These are phyloP conservation scores for Reutealis trisperma DNA, from an alignment of 345 rosid species.

Conservation along the genomic window DNA sequence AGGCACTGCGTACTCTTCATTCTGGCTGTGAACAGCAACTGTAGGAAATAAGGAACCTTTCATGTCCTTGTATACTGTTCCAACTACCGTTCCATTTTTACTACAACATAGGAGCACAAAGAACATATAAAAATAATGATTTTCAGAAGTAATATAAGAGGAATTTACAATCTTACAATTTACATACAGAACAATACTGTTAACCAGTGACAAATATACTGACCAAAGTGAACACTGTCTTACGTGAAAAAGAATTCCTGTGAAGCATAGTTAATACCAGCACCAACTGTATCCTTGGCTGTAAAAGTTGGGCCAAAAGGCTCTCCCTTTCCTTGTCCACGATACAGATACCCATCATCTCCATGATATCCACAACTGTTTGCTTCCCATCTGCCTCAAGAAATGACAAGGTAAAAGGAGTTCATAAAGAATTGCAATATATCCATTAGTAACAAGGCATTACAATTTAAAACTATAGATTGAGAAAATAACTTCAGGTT, in stretches of 20 bases:
- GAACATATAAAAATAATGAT: slow-evolving; percentile 12
- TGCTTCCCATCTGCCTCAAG: slow-evolving; percentile 79
- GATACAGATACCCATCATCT: slow-evolving; percentile 83
- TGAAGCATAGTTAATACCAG: slow-evolving; percentile 84
- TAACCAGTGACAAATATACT: neutral
- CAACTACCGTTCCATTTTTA: slow-evolving; percentile 75
- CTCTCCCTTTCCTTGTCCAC: slow-evolving; percentile 75
- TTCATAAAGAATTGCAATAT: neutral
- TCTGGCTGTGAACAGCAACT: slow-evolving; percentile 90
- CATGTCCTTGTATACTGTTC: slow-evolving; percentile 64
- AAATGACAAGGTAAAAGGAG: slow-evolving; percentile 10
- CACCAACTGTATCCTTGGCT: slow-evolving; percentile 77
- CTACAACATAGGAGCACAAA: slow-evolving; percentile 37
- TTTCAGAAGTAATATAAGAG: slow-evolving; percentile 11
- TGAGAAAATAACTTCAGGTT: too few species aligned
- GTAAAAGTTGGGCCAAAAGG: slow-evolving; percentile 85
- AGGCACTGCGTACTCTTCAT: slow-evolving; percentile 77
- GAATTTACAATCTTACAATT: slow-evolving; percentile 1
- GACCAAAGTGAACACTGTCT: slow-evolving; percentile 37
- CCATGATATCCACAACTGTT: slow-evolving; percentile 97
- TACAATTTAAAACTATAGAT: slow-evolving; percentile 4
- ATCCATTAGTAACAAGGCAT: neutral
- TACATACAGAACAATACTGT: neutral
- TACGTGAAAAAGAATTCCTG: slow-evolving; percentile 97
- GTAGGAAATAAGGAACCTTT: slow-evolving; percentile 83